These are phyloP conservation scores for Aspergillus intermedius DNA, from an alignment of 2,329 filamentous ascomycete genomes.

Conservation along the genomic window DNA sequence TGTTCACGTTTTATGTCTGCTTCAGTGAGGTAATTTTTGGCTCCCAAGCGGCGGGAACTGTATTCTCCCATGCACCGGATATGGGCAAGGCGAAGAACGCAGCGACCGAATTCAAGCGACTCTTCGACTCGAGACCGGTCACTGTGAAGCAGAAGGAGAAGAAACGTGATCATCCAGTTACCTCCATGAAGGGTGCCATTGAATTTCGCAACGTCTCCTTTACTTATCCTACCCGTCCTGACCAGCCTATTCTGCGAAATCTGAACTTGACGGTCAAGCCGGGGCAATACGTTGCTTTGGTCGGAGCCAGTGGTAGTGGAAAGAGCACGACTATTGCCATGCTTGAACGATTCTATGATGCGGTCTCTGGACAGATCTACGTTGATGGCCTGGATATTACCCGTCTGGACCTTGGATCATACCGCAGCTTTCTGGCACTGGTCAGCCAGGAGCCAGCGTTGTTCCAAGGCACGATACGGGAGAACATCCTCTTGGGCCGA, in stretches of 20 bases:
- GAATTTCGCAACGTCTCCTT: conserved; percentile 42
- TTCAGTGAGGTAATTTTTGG: conserved; percentile 40
- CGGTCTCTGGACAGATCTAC: conserved; percentile 55
- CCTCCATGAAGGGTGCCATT: conserved; percentile 40
- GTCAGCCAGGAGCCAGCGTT: conserved; percentile 66
- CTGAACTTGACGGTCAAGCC: conserved; percentile 28
- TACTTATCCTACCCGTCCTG: conserved; percentile 15
- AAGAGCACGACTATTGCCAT: conserved; percentile 59
- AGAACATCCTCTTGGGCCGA: conserved; percentile 58
- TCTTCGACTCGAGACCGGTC: conserved; percentile 74
- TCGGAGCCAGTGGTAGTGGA: conserved; percentile 49
- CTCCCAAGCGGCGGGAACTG: conserved; percentile 20
- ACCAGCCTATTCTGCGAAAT: conserved; percentile 11
- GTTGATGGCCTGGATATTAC: conserved; percentile 57
- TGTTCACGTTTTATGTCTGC: conserved; percentile 38
- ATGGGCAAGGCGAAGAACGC: conserved; percentile 26
- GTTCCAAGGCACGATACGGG: conserved; percentile 59
- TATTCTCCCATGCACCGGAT: conserved; percentile 27
- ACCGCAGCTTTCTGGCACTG: conserved; percentile 58
- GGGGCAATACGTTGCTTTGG: conserved; percentile 47
- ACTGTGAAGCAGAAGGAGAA: not conserved
- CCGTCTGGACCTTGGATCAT: conserved; percentile 51
- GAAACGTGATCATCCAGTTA: conserved; percentile 45
- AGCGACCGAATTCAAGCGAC: conserved; percentile 58
- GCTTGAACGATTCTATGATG: conserved; percentile 61